phyloP scores from a whole-genome alignment of 106 monocot genomes.

The Hemerocallis citrina region DNA sequence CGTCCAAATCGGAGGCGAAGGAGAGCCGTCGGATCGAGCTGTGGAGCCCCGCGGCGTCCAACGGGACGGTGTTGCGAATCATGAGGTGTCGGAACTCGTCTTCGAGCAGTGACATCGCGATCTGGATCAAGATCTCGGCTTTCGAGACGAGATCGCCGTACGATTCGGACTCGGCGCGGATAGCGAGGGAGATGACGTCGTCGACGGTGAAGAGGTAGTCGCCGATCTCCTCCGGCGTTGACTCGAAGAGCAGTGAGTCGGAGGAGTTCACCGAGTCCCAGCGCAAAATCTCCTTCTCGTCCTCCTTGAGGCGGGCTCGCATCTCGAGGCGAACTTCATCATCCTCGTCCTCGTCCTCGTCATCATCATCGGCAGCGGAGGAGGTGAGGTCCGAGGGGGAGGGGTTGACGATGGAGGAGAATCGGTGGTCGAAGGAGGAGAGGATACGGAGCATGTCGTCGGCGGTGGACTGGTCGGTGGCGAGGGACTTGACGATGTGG shows the following conservation, averaged over 20 bases:
- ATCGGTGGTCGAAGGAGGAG: slow-evolving; percentile 73
- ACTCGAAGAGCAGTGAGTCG: slow-evolving; percentile 41
- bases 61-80: slow-evolving; percentile 32
- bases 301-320: slow-evolving; percentile 17
- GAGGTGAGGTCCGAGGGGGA: neutral
- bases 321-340: neutral
- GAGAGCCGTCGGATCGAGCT: slow-evolving; percentile 14
- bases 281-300: slow-evolving; percentile 30
- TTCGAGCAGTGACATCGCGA: slow-evolving; percentile 56
- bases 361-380: neutral
- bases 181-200: slow-evolving; percentile 34
- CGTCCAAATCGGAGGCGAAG: slow-evolving; percentile 15
- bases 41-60: slow-evolving; percentile 34
- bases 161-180: neutral
- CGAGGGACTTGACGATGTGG: slow-evolving; percentile 73
- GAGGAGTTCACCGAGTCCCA: slow-evolving; percentile 55
- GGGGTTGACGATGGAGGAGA: slow-evolving; percentile 36
- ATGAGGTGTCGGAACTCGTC: slow-evolving; percentile 75
- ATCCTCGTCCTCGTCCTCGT: neutral
- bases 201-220: slow-evolving; percentile 65
- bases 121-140: slow-evolving; percentile 60
- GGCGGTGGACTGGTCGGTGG: slow-evolving; percentile 56
- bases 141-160: slow-evolving; percentile 13
- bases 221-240: slow-evolving; percentile 26
- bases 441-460: slow-evolving; percentile 92